Conservation (phyloP, 2,329 filamentous ascomycete species). For the Westerdykella aurantiaca region DNA sequence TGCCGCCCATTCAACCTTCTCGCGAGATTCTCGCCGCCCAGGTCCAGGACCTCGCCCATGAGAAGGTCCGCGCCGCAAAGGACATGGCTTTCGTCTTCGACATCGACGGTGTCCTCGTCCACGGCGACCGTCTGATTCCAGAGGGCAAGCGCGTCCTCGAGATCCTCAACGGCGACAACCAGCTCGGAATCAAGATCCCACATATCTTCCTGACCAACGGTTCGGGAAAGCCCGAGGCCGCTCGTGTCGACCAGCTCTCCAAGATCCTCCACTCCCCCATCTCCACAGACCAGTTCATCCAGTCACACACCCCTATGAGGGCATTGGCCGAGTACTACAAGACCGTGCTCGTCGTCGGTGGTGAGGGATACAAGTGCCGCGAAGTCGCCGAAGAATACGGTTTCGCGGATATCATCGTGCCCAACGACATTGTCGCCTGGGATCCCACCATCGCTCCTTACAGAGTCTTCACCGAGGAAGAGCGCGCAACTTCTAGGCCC, state of each 20-base stretch:
- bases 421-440: conserved; percentile 68
- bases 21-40: conserved; percentile 65
- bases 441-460: conserved; percentile 65
- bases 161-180: conserved; percentile 69
- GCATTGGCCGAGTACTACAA: conserved; percentile 70
- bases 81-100: conserved; percentile 81
- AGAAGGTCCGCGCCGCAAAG: conserved; percentile 64
- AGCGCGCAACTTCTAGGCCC: conserved; percentile 61
- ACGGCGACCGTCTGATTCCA: conserved; percentile 64
- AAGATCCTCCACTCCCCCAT: conserved; percentile 62
- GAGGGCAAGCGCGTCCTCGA: conserved; percentile 61
- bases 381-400: conserved; percentile 68
- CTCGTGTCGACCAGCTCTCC: conserved; percentile 60
- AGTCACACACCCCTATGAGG: conserved; percentile 72
- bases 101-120: conserved; percentile 68
- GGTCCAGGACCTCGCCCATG: conserved; percentile 60
- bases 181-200: conserved; percentile 71
- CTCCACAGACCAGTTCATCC: conserved; percentile 68
- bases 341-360: conserved; percentile 69
- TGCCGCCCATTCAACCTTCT: conserved; percentile 55
- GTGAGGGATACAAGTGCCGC: conserved; percentile 68
- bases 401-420: conserved; percentile 67
- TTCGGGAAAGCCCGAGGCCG: conserved; percentile 63
- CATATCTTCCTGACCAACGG: conserved; percentile 72
- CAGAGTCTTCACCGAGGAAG: conserved; percentile 60